These are phyloP conservation scores for Tetradesmus lagerheimii DNA, from an alignment of 139 green algal species.

Conservation along the genomic window DNA sequence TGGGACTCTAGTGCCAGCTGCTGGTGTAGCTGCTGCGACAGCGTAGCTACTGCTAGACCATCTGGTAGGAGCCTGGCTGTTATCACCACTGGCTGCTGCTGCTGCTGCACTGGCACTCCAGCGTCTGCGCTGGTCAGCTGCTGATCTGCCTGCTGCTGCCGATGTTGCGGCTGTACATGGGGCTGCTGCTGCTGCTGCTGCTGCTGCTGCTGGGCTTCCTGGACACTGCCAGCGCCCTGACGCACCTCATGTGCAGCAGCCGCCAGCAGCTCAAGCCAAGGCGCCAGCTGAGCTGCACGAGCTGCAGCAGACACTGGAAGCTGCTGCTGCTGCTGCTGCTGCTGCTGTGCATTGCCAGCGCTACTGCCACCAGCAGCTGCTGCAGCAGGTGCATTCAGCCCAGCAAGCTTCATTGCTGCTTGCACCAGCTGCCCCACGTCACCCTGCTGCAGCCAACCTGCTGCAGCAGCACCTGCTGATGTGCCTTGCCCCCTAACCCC, in stretches of 20 bases:
- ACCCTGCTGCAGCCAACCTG: slow-evolving; percentile 1
- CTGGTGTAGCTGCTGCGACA: slow-evolving; percentile 20
- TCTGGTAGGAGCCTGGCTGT: not conserved
- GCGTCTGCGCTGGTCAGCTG: not conserved
- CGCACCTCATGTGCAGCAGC: slow-evolving; percentile 21
- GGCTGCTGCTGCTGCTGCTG: not conserved
- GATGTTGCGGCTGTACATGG: not conserved
- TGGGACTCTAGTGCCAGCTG: not conserved
- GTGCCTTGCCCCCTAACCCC: not conserved
- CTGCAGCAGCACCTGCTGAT: not conserved
- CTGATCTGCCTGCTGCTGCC: not conserved
- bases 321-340: slow-evolving; percentile 11
- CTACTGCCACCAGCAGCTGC: not conserved
- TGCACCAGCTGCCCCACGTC: slow-evolving; percentile 6
- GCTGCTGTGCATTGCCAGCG: not conserved
- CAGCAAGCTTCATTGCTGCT: slow-evolving; percentile 18
- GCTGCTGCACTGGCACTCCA: not conserved
- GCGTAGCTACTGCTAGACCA: not conserved
- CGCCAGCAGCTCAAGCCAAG: slow-evolving; percentile 30
- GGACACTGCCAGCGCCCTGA: not conserved
- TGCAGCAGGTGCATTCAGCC: not conserved
- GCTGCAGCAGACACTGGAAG: not conserved
- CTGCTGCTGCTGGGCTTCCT: not conserved
- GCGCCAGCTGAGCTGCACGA: slow-evolving; percentile 8
- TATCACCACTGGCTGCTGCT: not conserved